Percentiles rank a stretch among this genome's conserved stretches.
Conservation (phyloP, 805 yeast genomes). For the Torulaspora quercuum region DNA sequence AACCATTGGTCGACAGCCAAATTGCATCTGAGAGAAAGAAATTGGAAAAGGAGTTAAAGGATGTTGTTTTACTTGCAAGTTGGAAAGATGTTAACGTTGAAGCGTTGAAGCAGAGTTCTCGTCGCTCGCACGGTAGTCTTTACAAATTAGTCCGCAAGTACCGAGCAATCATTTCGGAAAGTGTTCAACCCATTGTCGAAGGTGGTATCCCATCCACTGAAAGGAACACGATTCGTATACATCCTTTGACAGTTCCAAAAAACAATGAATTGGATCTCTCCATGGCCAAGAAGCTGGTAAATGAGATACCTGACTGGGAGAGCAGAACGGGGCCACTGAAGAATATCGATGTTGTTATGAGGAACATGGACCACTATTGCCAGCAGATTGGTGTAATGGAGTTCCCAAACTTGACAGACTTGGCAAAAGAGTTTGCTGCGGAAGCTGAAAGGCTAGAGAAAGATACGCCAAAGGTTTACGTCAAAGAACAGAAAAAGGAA, state of each 20-base stretch:
- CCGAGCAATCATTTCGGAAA: constrained; percentile 54
- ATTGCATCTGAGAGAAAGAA: constrained; percentile 47
- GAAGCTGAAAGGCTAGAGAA: constrained; percentile 61
- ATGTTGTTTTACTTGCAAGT: constrained; percentile 83
- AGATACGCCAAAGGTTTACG: constrained; percentile 72
- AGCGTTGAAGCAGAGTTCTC: constrained; percentile 90
- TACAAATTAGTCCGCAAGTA: constrained; percentile 83
- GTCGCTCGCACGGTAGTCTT: constrained; percentile 77
- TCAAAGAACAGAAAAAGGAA: constrained; percentile 70
- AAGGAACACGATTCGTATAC: constrained; percentile 14
- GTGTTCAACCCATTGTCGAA: constrained; percentile 56
- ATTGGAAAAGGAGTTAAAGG: constrained; percentile 76
- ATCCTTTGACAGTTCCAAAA: constrained; percentile 9
- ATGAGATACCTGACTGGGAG: constrained; percentile 46
- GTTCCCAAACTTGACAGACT: constrained; percentile 50
- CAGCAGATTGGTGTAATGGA: constrained; percentile 33
- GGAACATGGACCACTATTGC: constrained; percentile 53
- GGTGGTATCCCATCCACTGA: constrained; percentile 40
- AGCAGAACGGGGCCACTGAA: constrained; percentile 55
- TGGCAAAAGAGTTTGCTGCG: constrained; percentile 51
- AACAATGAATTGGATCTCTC: constrained; percentile 14
- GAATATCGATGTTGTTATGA: constrained; percentile 48
- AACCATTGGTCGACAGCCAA: constrained; percentile 44
- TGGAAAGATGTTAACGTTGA: constrained; percentile 96
- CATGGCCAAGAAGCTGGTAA: constrained; percentile 29